Base-by-base conservation (phyloP, 768 basidiomycete species). In the Punctularia strigosozonata region DNA sequence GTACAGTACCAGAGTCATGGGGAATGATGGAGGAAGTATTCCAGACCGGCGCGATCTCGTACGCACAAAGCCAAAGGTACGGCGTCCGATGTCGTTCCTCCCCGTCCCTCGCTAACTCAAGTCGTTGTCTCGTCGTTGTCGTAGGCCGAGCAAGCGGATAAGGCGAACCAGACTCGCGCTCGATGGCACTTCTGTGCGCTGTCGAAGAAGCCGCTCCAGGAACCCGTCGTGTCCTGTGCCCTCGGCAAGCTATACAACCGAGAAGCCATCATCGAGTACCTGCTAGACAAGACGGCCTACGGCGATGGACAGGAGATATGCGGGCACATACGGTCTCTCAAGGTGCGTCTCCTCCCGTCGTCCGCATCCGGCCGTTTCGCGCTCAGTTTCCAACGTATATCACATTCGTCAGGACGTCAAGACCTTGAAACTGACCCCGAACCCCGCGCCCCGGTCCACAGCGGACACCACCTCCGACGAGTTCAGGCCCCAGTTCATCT, bases 241-340 rank as follows among this genome's bases (percentile, higher is more conserved):
- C 69, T 97, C 0, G 95, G 95, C 8, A 94, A 92, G 57, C 65
- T 99, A 1, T 98, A 97, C n/a, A 99, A 97, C 61, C 95, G 94
- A 54, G 94, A 94, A 49, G 76, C 92, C 1, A 66, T 99, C 20
- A 73, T 99, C 28, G 88, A 95, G 56, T 94, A 80, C 59, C 67
- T 97, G 23, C 62, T 98, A 13, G 85, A 94, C 56, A 78, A 75
- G 48, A 62, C 73, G 3, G 69, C 78, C 2, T 92, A 90, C 55
- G 89, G 92, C 5, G 95, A 98, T 46, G 92, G 90, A 0, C 81
- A 83, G 47, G 72, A 75, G 44, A 92, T 95, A 51, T 97, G 92
- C 53, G 85, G 91, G 2, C 88, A 98, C 60, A 79, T 98, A 30
- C 71, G 84, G 42, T 82, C 82, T 14, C 55, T 95, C 31, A 97